Evolutionary conservation across 2,329 filamentous ascomycete genomes (phyloP).

Genomic region (Diaporthe vexans): DNA sequence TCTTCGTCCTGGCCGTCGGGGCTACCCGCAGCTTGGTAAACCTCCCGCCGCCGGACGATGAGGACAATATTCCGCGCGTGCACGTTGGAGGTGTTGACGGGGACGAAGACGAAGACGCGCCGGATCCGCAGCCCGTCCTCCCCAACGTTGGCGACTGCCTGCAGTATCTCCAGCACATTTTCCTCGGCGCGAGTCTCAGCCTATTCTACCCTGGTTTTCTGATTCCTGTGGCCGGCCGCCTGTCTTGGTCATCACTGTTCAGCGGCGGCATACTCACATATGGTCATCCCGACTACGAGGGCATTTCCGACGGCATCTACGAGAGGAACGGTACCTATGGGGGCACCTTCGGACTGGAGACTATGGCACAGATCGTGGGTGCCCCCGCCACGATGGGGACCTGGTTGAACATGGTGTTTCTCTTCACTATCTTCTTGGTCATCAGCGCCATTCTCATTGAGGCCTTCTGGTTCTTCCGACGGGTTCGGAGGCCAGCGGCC

Average conservation of each 20-base stretch:
- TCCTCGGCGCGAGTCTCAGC: constrained; percentile 78
- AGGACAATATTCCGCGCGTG: neutral
- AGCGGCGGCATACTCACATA: constrained; percentile 56
- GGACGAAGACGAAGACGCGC: constrained; percentile 9
- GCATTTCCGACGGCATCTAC: constrained; percentile 71
- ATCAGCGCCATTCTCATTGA: constrained; percentile 3
- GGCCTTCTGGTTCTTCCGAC: constrained; percentile 14
- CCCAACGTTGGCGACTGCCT: constrained; percentile 73
- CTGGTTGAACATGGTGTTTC: constrained; percentile 11
- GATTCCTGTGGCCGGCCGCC: constrained; percentile 76
- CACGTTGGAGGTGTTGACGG: neutral
- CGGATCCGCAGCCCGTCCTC: constrained; percentile 22
- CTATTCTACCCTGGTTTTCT: constrained; percentile 81
- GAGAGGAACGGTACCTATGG: constrained; percentile 74
- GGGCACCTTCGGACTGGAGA: constrained; percentile 69
- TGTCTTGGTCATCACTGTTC: constrained; percentile 77
- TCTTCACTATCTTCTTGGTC: constrained; percentile 1
- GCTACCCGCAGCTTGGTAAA: constrained; percentile 5
- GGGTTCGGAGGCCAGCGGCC: constrained; percentile 47
- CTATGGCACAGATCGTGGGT: constrained; percentile 77
- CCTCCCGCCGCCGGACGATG: neutral
- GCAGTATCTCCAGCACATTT: constrained; percentile 82
- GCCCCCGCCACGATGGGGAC: constrained; percentile 71
- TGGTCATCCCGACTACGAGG: constrained; percentile 47
- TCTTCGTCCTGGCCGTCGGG: constrained; percentile 8